A percentile compares a stretch with the other conserved stretches of the same genome.
Evolutionary conservation across 176 grass and related monocot species (phyloP).

Genomic region (Metroxylon sagu): DNA sequence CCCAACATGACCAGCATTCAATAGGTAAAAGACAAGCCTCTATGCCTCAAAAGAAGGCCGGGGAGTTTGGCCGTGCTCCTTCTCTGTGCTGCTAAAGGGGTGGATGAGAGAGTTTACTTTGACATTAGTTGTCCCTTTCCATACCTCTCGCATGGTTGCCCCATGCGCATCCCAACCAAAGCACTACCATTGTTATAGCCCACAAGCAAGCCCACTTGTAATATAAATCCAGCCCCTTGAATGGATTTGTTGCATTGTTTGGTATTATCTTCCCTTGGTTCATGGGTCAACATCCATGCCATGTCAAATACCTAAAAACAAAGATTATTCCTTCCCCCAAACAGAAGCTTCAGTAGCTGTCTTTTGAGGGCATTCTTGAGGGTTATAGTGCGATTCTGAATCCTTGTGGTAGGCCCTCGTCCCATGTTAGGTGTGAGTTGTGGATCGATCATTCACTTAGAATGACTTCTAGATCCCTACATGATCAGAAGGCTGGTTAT

Average conservation of each 20-base stretch:
- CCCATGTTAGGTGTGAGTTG: no score
- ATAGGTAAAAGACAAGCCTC: slow-evolving; percentile 14
- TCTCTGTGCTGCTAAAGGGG: not conserved
- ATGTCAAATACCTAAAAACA: slow-evolving; percentile 49
- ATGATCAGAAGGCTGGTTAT: no score
- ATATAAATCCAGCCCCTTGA: slow-evolving; percentile 17
- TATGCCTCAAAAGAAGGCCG: no score
- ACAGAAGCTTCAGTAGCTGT: slow-evolving; percentile 8
- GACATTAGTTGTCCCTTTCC: not conserved
- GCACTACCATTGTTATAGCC: not conserved
- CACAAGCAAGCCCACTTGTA: slow-evolving; percentile 33
- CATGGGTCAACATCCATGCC: slow-evolving; percentile 43
- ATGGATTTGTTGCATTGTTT: slow-evolving; percentile 32
- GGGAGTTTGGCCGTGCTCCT: no score
- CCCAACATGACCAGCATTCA: slow-evolving; percentile 73
- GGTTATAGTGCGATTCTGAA: not conserved
- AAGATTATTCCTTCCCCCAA: slow-evolving; percentile 18
- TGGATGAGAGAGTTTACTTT: not conserved
- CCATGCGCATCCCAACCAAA: no score
- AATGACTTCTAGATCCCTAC: no score
- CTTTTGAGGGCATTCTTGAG: not conserved
- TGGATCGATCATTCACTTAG: no score
- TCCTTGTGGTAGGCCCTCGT: no score
- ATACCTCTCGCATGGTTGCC: no score
- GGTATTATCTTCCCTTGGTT: slow-evolving; percentile 24